A percentile compares a stretch with the other conserved stretches of the same genome.
Evolutionary conservation across 495 filamentous ascomycete species (phyloP).

Genomic region (Aspergillus carlsbadensis): DNA sequence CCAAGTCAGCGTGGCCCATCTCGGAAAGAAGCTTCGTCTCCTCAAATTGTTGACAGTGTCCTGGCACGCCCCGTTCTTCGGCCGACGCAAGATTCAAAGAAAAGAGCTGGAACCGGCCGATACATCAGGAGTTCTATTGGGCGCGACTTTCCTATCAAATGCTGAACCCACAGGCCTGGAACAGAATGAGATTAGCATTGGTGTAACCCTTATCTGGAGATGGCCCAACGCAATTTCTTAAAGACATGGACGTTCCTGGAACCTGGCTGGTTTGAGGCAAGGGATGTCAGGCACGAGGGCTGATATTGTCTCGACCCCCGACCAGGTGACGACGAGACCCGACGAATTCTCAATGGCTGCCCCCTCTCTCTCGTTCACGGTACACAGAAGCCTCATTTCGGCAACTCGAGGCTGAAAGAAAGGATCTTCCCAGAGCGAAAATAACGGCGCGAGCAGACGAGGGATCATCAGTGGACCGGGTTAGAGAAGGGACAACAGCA

Average conservation of each 20-base stretch:
- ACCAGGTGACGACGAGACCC: neutral
- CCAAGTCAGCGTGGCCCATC: neutral
- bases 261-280: neutral
- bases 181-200: conserved; percentile 2
- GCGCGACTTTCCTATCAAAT: neutral
- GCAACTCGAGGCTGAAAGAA: conserved; percentile 4
- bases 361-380: neutral
- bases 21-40: neutral
- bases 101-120: neutral
- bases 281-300: neutral
- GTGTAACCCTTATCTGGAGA: conserved; percentile 14
- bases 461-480: conserved; percentile 5
- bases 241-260: conserved; percentile 1
- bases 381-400: neutral
- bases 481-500: neutral
- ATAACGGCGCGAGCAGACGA: conserved; percentile 3
- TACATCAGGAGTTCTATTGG: neutral
- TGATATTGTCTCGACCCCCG: neutral
- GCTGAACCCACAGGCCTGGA: neutral
- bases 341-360: too few relatives aligned
- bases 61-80: neutral
- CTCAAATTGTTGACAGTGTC: neutral
- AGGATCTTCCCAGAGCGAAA: neutral
- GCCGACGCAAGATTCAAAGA: neutral
- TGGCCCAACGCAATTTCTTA: neutral